phyloP scores from a whole-genome alignment of 768 basidiomycete genomes.

The Mycena amicta region DNA sequence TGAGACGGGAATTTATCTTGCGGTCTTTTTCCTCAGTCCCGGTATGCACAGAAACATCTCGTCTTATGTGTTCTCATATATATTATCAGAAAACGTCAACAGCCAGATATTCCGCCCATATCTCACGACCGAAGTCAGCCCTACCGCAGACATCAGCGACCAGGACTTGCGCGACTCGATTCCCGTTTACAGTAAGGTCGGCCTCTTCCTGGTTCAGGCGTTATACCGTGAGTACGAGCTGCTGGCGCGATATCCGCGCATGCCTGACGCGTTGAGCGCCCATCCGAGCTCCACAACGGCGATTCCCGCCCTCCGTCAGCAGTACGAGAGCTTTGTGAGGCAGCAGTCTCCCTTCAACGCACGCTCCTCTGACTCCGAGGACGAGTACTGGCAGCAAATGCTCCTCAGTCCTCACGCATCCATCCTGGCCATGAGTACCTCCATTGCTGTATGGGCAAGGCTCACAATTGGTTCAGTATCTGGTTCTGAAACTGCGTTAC shows the following conservation, averaged over 20 bases:
- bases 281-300: neutral
- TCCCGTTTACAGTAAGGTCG: neutral
- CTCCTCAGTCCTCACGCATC: no score
- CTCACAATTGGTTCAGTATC: neutral
- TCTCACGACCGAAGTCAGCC: neutral
- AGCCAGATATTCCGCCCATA: constrained; percentile 1
- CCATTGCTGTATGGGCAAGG: neutral
- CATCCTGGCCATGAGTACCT: neutral
- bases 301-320: neutral
- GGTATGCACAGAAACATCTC: no score
- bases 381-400: neutral
- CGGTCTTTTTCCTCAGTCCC: constrained; percentile 27
- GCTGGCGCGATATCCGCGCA: neutral
- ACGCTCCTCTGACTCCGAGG: neutral
- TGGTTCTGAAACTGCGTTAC: neutral
- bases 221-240: neutral
- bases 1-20: constrained; percentile 21
- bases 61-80: neutral
- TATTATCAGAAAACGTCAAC: constrained; percentile 6
- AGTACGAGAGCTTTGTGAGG: no score
- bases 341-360: neutral
- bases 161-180: constrained; percentile 3
- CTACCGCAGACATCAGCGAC: neutral
- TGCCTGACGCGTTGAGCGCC: neutral
- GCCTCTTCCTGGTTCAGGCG: neutral